A percentile compares a stretch with the other conserved stretches of the same genome.
These are phyloP conservation scores for Pichia californica DNA, from an alignment of 805 yeast species.

Conservation along the genomic window DNA sequence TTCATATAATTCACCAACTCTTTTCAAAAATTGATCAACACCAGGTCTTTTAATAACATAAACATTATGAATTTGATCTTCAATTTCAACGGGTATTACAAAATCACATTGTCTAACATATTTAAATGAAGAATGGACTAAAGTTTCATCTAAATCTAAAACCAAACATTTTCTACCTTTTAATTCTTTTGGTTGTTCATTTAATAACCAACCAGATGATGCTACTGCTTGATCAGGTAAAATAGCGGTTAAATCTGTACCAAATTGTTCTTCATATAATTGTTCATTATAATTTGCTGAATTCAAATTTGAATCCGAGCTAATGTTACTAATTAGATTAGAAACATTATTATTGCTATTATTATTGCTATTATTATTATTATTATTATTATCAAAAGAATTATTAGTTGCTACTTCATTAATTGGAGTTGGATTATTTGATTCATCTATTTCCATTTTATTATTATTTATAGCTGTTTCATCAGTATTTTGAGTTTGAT, in stretches of 20 bases:
- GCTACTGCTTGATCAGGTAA: conserved; percentile 64
- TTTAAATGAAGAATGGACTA: conserved; percentile 93
- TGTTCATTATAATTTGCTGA: conserved; percentile 17
- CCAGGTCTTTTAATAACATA: conserved; percentile 98
- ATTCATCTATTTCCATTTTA: too few species aligned
- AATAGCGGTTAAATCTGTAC: conserved; percentile 52
- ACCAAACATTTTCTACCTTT: conserved; percentile 76
- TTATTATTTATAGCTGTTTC: conserved; percentile 6
- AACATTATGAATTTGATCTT: conserved; percentile 85
- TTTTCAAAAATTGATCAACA: conserved; percentile 82
- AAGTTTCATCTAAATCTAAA: conserved; percentile 89
- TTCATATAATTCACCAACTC: conserved; percentile 82
- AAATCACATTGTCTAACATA: conserved; percentile 90
- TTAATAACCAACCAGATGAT: conserved; percentile 61
- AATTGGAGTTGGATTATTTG: conserved; percentile 2
- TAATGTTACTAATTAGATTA: conserved; percentile 3
- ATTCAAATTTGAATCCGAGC: conserved; percentile 3
- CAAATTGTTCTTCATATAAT: conserved; percentile 19
- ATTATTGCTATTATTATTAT: not conserved
- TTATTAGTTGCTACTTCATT: conserved; percentile 1
- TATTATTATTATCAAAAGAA: not conserved
- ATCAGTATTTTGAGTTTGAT: conserved; percentile 13
- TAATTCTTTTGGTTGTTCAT: conserved; percentile 43
- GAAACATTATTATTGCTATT: not conserved
- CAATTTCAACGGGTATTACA: conserved; percentile 96